Conservation (phyloP, 805 yeast genomes). For the Candida caryicola region DNA sequence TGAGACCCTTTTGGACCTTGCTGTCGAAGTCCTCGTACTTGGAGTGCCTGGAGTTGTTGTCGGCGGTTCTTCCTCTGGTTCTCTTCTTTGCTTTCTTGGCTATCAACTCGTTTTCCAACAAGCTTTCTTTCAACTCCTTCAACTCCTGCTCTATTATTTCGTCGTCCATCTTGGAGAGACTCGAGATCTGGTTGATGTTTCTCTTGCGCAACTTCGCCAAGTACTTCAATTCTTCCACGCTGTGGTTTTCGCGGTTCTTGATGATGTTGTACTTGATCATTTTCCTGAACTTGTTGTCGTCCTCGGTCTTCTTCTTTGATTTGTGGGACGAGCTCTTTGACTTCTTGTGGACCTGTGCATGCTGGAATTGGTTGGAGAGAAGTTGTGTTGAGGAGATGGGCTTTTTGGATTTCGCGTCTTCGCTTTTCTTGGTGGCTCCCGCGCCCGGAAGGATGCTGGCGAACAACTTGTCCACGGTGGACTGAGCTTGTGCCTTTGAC, state of each 20-base stretch:
- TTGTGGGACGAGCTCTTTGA: conserved; percentile 9
- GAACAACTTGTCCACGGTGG: conserved; percentile 25
- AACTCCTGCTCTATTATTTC: conserved; percentile 29
- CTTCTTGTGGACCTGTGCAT: conserved; percentile 8
- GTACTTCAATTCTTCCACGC: conserved; percentile 37
- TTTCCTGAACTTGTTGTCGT: conserved; percentile 32
- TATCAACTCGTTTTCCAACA: conserved; percentile 17
- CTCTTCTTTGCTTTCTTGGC: conserved; percentile 21
- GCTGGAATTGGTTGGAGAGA: conserved; percentile 10
- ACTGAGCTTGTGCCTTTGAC: conserved; percentile 20
- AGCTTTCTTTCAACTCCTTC: conserved; percentile 25
- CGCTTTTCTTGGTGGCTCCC: conserved; percentile 6
- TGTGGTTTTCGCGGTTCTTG: conserved; percentile 27
- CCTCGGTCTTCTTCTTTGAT: conserved; percentile 27
- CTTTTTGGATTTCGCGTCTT: conserved; percentile 1
- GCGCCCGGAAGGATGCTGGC: conserved; percentile 19
- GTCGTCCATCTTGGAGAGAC: conserved; percentile 30
- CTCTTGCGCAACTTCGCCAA: conserved; percentile 36
- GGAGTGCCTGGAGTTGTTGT: conserved; percentile 12
- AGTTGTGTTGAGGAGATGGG: conserved; percentile 11
- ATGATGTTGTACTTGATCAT: conserved; percentile 39
- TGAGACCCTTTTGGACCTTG: conserved; percentile 42
- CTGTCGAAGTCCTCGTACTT: conserved; percentile 26
- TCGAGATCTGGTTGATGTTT: conserved; percentile 31
- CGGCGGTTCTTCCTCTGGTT: conserved; percentile 17